phyloP scores from a whole-genome alignment of 2,329 filamentous ascomycete genomes.

The Decorospora gaudefroyi region DNA sequence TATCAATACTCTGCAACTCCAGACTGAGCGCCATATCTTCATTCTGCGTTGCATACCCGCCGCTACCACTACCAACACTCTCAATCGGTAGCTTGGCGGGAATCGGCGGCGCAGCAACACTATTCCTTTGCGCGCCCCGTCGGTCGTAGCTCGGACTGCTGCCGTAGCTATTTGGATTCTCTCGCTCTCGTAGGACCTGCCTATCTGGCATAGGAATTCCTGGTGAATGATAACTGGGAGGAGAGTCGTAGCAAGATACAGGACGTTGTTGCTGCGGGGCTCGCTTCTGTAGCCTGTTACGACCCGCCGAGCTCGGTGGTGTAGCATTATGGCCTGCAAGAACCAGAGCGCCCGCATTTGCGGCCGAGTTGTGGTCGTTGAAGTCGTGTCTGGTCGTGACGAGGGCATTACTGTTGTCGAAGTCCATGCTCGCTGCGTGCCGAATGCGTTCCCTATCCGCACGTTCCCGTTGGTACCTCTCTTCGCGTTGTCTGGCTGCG shows the following conservation, averaged over 20 bases:
- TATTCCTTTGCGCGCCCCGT: conserved; percentile 28
- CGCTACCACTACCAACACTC: conserved; percentile 13
- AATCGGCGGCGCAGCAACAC: conserved; percentile 58
- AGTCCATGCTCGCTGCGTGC: conserved; percentile 34
- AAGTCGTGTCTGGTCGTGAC: conserved; percentile 38
- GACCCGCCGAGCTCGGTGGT: conserved; percentile 22
- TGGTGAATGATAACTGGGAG: conserved; percentile 19
- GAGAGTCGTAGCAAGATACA: conserved; percentile 18
- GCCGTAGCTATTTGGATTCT: conserved; percentile 41
- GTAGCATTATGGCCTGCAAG: conserved; percentile 28
- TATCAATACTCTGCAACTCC: conserved; percentile 64
- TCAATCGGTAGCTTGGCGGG: conserved; percentile 70
- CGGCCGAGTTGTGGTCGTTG: conserved; percentile 22
- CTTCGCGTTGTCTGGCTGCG: conserved; percentile 39
- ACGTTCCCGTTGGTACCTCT: conserved; percentile 41
- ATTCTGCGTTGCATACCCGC: conserved; percentile 11
- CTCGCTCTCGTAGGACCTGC: conserved; percentile 43
- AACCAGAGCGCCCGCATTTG: conserved; percentile 28
- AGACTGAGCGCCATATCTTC: conserved; percentile 64
- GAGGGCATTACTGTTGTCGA: conserved; percentile 38
- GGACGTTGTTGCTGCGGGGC: conserved; percentile 23
- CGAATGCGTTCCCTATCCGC: conserved; percentile 42
- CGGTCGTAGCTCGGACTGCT: conserved; percentile 34
- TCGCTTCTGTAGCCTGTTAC: conserved; percentile 40
- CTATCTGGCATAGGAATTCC: conserved; percentile 25